phyloP scores from a whole-genome alignment of 306 rosid genomes.

The Quercus variabilis region DNA sequence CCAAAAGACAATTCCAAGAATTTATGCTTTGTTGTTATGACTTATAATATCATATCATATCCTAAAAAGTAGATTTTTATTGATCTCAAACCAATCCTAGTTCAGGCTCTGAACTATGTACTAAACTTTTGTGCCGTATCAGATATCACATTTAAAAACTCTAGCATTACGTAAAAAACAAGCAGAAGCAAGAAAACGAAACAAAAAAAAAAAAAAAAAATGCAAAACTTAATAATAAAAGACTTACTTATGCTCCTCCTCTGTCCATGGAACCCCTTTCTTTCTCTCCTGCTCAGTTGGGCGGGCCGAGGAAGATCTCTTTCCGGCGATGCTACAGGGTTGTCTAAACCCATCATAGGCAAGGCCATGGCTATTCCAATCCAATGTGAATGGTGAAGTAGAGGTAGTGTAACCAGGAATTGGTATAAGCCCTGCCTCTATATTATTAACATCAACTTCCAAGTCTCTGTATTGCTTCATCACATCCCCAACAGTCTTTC shows the following conservation, averaged over 20 bases:
- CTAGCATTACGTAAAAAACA: neutral
- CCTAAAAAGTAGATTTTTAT: too few relatives aligned
- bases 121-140: neutral
- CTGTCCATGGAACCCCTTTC: constrained; percentile 96
- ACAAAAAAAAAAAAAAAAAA: neutral
- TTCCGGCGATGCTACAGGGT: constrained; percentile 44
- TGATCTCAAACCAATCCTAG: neutral
- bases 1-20: too few relatives aligned
- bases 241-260: constrained; percentile 87
- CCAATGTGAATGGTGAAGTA: constrained; percentile 62
- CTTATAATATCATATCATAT: too few relatives aligned
- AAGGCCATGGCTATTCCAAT: constrained; percentile 55
- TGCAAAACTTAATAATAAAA: neutral
- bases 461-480: constrained; percentile 65
- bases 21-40: too few relatives aligned
- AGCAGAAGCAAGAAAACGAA: constrained; percentile 2
- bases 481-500: constrained; percentile 68
- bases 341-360: constrained; percentile 53
- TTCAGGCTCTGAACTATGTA: neutral
- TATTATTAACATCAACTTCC: constrained; percentile 67
- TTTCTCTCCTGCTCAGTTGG: constrained; percentile 73
- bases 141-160: neutral
- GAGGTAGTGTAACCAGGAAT: constrained; percentile 56
- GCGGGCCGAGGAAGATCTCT: constrained; percentile 49
- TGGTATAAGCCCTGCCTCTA: constrained; percentile 80